These are phyloP conservation scores for Triticum monococcum DNA, from an alignment of 176 grass and related monocot species.

Conservation along the genomic window DNA sequence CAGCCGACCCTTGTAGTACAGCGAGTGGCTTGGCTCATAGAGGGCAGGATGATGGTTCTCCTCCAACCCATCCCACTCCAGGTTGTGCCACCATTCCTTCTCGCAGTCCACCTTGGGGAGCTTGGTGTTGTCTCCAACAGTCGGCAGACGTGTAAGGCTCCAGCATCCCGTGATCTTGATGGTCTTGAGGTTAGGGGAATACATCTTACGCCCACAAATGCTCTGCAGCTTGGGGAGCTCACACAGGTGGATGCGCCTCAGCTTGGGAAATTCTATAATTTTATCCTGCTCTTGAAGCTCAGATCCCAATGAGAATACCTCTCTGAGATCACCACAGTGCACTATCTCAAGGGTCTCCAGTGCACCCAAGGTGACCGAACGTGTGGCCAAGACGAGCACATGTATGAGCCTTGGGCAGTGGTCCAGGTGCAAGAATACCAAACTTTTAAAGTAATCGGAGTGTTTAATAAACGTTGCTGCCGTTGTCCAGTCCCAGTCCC, in stretches of 20 bases:
- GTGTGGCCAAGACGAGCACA: no score
- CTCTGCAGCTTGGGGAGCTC: conserved; percentile 14
- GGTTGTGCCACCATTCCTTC: conserved; percentile 27
- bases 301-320: not conserved
- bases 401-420: not conserved
- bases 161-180: conserved; percentile 21
- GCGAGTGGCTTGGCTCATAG: not conserved
- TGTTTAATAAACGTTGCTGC: no score
- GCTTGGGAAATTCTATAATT: not conserved
- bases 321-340: not conserved
- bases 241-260: not conserved
- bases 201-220: not conserved
- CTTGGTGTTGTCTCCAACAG: rapidly evolving
- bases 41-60: not conserved
- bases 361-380: no score
- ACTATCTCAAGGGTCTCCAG: not conserved
- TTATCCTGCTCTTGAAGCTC: not conserved
- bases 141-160: not conserved
- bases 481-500: no score
- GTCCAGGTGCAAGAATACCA: not conserved
- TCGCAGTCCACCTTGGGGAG: not conserved
- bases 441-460: no score
- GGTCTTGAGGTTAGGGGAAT: not conserved
- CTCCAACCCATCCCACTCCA: not conserved
- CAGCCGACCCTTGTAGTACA: not conserved